These are phyloP conservation scores for Venturia aucupariae DNA, from an alignment of 2,329 filamentous ascomycete genomes.

Conservation along the genomic window DNA sequence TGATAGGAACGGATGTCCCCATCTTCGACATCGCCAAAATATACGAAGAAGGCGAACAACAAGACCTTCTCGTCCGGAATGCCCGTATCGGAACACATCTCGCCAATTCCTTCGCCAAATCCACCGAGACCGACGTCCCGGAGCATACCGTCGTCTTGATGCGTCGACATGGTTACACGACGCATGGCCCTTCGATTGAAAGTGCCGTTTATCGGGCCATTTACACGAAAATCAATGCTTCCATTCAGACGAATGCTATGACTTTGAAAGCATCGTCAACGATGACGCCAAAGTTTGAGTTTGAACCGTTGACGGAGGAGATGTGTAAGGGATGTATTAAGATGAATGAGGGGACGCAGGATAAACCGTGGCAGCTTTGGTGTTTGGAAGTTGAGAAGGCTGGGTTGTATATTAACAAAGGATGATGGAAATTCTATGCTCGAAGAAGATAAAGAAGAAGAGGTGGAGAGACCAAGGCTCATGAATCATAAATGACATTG, in stretches of 20 bases:
- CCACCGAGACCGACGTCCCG: conserved; percentile 14
- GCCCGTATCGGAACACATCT: conserved; percentile 26
- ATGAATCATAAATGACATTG: not conserved
- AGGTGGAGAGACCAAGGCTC: not conserved
- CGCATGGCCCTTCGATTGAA: conserved; percentile 29
- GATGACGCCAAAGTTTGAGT: conserved; percentile 18
- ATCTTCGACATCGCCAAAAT: conserved; percentile 26
- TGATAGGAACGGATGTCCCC: conserved; percentile 18
- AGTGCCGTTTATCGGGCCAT: conserved; percentile 34
- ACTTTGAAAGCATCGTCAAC: conserved; percentile 1
- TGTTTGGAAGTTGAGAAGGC: conserved; percentile 22
- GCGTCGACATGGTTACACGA: conserved; percentile 38
- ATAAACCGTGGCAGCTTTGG: conserved; percentile 25
- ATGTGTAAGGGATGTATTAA: conserved; percentile 18
- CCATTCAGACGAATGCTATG: conserved; percentile 33
- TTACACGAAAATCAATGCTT: conserved; percentile 37
- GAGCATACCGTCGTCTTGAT: conserved; percentile 35
- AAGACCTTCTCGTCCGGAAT: conserved; percentile 27
- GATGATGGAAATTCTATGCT: not conserved
- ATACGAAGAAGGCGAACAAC: conserved; percentile 22
- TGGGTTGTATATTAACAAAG: conserved; percentile 20
- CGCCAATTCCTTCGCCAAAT: conserved; percentile 22
- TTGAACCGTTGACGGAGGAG: conserved; percentile 18
- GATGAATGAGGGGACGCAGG: conserved; percentile 23
- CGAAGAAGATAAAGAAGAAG: not conserved